phyloP scores from a whole-genome alignment of 305 asterid species.

The Rubia balearica region DNA sequence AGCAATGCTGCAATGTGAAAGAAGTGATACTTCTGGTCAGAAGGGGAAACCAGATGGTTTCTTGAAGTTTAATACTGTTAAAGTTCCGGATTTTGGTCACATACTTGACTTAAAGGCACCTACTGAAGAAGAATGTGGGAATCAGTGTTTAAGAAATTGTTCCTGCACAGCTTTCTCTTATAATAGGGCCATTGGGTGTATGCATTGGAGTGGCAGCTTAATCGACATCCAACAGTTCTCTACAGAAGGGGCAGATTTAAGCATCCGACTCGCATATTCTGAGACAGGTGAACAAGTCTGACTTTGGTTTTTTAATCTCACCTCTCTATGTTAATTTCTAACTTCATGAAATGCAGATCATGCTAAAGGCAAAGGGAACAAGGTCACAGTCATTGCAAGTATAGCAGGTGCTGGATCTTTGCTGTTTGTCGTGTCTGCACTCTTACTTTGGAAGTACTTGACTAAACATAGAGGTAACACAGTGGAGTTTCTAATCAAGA shows the following conservation, averaged over 20 bases:
- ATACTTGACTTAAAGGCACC: not conserved
- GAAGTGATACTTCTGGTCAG: not conserved
- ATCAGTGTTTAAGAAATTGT: slow-evolving; percentile 21
- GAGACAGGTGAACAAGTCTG: slow-evolving; percentile 19
- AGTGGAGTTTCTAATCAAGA: not conserved
- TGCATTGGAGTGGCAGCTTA: slow-evolving; percentile 38
- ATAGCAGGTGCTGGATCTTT: not conserved
- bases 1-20: slow-evolving; percentile 7
- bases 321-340: not conserved
- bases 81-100: slow-evolving; percentile 20
- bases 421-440: not conserved
- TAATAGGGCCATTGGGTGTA: slow-evolving; percentile 22
- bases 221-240: slow-evolving; percentile 33
- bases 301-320: not conserved
- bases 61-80: slow-evolving; percentile 12
- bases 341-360: slow-evolving; percentile 13
- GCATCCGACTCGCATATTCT: slow-evolving; percentile 20
- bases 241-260: slow-evolving; percentile 21
- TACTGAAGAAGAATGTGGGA: slow-evolving; percentile 13
- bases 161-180: slow-evolving; percentile 24
- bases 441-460: not conserved
- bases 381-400: slow-evolving; percentile 12
- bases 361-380: slow-evolving; percentile 2
- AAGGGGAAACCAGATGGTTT: slow-evolving; percentile 15
- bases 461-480: slow-evolving; percentile 8